Evolutionary conservation across 2,329 filamentous ascomycete species (phyloP).

Genomic region (Akanthomyces lecanii): DNA sequence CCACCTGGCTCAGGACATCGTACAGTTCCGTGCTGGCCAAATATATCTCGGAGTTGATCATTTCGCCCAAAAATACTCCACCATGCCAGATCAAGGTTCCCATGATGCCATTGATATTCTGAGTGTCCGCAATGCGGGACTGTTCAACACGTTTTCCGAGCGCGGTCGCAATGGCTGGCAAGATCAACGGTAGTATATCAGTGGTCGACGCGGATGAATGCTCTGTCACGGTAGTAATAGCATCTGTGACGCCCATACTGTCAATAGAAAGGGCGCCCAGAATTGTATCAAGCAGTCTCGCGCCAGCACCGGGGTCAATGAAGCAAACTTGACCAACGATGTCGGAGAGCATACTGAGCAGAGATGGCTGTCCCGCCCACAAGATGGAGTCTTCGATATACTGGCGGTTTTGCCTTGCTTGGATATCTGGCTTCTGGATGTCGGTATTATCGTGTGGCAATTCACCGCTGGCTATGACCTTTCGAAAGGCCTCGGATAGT

Average conservation of each 20-base stretch:
- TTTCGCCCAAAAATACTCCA: conserved; percentile 22
- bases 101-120: conserved; percentile 18
- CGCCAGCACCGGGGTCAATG: conserved; percentile 20
- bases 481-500: conserved; percentile 5
- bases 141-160: conserved; percentile 18
- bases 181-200: conserved; percentile 22
- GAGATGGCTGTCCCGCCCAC: conserved; percentile 12
- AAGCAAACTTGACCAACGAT: conserved; percentile 21
- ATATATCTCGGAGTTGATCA: conserved; percentile 17
- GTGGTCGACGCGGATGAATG: conserved; percentile 17
- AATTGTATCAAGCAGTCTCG: conserved; percentile 23
- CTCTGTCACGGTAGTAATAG: conserved; percentile 20
- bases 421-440: background rate
- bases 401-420: background rate
- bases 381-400: background rate
- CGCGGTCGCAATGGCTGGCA: conserved; percentile 23
- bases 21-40: conserved; percentile 18
- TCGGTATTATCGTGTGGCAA: background rate
- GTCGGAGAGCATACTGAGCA: conserved; percentile 20
- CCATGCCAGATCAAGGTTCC: conserved; percentile 21
- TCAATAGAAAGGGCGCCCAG: conserved; percentile 22
- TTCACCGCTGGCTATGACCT: conserved; percentile 1
- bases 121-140: background rate
- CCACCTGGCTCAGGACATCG: conserved; percentile 23
- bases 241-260: conserved; percentile 18